Evolutionary conservation across 2,329 filamentous ascomycete species (phyloP).

Genomic region (Colletotrichum musicola): DNA sequence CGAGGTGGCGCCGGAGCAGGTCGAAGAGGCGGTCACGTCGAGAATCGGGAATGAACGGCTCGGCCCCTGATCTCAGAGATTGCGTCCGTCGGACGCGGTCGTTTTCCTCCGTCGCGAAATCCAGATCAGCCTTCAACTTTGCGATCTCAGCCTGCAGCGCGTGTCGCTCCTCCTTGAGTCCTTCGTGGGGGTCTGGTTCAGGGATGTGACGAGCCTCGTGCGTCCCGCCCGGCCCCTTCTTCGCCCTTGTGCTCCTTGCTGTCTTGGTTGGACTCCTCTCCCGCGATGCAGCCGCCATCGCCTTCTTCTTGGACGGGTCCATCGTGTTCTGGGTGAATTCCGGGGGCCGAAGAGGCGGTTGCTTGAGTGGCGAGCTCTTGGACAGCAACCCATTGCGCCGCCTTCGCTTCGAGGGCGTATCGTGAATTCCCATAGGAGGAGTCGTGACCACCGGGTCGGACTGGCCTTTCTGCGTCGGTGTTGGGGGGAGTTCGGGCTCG

Average conservation of each 20-base stretch:
- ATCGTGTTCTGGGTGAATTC: conserved; percentile 28
- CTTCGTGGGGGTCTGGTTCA: conserved; percentile 55
- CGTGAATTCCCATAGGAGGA: conserved; percentile 70
- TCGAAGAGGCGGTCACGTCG: conserved; percentile 55
- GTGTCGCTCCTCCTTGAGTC: conserved; percentile 66
- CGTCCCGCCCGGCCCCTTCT: conserved; percentile 37
- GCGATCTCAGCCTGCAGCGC: conserved; percentile 68
- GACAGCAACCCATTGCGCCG: conserved; percentile 53
- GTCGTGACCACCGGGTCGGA: conserved; percentile 66
- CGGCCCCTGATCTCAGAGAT: conserved; percentile 50
- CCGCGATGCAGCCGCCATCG: conserved; percentile 26
- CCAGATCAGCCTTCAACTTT: conserved; percentile 70
- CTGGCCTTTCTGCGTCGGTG: conserved; percentile 61
- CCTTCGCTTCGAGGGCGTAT: conserved; percentile 65
- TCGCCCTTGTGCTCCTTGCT: conserved; percentile 8
- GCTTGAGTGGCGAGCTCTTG: conserved; percentile 65
- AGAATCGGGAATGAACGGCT: conserved; percentile 44
- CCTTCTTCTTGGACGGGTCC: conserved; percentile 38
- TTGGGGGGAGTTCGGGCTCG: conserved; percentile 75
- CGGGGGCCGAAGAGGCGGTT: conserved; percentile 50
- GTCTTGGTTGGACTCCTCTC: conserved; percentile 12
- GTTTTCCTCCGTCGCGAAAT: conserved; percentile 68
- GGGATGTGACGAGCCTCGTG: conserved; percentile 58
- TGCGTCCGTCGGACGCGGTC: conserved; percentile 61
- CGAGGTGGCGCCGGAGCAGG: conserved; percentile 56